A percentile compares a stretch with the other conserved stretches of the same genome.
These are phyloP conservation scores for Platanus orientalis DNA, from an alignment of 164 flowering plant species.

Conservation along the genomic window DNA sequence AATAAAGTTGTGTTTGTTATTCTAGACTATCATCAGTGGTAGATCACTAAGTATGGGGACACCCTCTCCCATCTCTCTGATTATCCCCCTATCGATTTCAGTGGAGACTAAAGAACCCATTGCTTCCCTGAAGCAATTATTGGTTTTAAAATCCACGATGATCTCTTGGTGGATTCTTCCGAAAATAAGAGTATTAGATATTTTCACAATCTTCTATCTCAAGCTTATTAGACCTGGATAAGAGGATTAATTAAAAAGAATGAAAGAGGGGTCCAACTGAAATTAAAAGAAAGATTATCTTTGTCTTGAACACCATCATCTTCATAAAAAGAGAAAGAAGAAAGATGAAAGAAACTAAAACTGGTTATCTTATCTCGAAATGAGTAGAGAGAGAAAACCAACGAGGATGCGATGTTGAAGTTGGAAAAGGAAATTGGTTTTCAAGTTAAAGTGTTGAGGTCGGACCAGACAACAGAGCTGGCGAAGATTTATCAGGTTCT, in stretches of 20 bases:
- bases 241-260: constrained; percentile 42
- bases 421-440: constrained; percentile 72
- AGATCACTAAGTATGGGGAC: too few relatives aligned
- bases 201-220: constrained; percentile 58
- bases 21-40: constrained; percentile 85
- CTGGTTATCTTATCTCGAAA: constrained; percentile 64
- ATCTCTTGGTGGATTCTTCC: constrained; percentile 60
- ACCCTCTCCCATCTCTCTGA: constrained; percentile 62
- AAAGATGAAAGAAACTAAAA: constrained; percentile 44
- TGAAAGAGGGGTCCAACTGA: constrained; percentile 23
- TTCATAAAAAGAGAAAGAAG: neutral
- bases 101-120: too few relatives aligned
- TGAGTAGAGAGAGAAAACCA: constrained; percentile 65
- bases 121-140: too few relatives aligned
- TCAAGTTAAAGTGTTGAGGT: too few relatives aligned
- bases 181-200: constrained; percentile 51
- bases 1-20: constrained; percentile 79
- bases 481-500: constrained; percentile 65
- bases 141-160: constrained; percentile 81
- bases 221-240: constrained; percentile 67
- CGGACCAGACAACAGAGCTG: constrained; percentile 54
- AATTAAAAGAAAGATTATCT: too few relatives aligned
- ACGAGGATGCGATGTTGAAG: constrained; percentile 54
- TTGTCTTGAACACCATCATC: constrained; percentile 12
- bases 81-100: constrained; percentile 64